phyloP scores from a whole-genome alignment of 768 basidiomycete genomes.

The Suillus placidus region DNA sequence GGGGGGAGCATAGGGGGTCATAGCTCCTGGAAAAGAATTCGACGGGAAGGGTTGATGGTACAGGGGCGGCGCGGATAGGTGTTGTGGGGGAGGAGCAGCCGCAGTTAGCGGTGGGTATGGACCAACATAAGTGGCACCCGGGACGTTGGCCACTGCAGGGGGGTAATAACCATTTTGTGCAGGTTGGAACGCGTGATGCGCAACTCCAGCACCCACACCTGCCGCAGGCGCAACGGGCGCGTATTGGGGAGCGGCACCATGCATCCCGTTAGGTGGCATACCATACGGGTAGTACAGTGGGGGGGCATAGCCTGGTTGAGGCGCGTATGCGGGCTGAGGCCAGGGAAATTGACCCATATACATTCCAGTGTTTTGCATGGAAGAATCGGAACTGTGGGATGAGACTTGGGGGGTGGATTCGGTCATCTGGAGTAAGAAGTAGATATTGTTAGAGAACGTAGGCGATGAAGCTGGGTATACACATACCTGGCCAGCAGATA shows the following conservation, averaged over 20 bases:
- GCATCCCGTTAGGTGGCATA: not conserved
- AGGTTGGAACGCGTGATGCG: not conserved
- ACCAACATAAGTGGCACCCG: not conserved
- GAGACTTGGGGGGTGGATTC: not conserved
- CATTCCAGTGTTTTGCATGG: not conserved
- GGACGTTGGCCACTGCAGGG: too few species aligned
- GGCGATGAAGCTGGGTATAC: not conserved
- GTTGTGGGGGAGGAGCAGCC: too few species aligned
- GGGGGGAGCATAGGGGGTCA: not conserved
- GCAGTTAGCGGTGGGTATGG: not conserved
- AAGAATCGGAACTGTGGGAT: not conserved
- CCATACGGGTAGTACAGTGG: not conserved
- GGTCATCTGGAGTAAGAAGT: not conserved
- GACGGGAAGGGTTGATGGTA: not conserved
- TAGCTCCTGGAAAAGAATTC: not conserved
- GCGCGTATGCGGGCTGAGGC: not conserved
- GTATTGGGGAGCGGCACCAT: not conserved
- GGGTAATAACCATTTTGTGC: not conserved
- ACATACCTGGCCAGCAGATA: not conserved
- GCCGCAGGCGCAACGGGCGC: not conserved
- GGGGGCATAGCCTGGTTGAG: not conserved
- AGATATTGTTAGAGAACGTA: too few species aligned
- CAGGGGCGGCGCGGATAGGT: not conserved
- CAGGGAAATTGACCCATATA: not conserved
- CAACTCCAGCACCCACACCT: not conserved